Evolutionary conservation across 768 basidiomycete genomes (phyloP).

Genomic region (Pulveroboletus sp.): DNA sequence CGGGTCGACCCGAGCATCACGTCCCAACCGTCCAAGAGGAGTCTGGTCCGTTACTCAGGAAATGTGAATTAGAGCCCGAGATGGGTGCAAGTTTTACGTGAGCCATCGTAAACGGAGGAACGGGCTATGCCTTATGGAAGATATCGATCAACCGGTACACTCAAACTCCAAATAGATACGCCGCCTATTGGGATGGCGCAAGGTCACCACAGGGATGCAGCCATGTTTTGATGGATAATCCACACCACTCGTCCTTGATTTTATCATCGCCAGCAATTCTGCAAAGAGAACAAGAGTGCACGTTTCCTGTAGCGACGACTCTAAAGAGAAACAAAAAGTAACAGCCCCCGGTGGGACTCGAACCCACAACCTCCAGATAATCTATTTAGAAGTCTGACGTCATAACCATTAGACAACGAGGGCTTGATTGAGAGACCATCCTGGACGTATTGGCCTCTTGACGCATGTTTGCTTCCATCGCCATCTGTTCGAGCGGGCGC

Average conservation of each 20-base stretch:
- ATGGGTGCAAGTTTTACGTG: conserved; percentile 22
- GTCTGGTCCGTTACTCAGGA: neutral
- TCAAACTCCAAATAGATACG: conserved; percentile 1
- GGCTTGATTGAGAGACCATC: conserved; percentile 33
- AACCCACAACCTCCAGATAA: conserved; percentile 84
- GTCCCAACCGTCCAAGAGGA: neutral
- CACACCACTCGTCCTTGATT: too few relatives aligned
- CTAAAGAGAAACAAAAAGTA: conserved; percentile 14
- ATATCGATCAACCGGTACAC: conserved; percentile 2
- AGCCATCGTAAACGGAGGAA: conserved; percentile 1
- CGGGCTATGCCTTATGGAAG: conserved; percentile 5
- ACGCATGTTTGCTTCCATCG: too few relatives aligned
- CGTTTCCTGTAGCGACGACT: neutral
- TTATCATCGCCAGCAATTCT: too few relatives aligned
- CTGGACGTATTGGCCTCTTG: neutral
- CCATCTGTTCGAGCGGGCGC: too few relatives aligned
- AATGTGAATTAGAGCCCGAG: neutral
- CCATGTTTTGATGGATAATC: too few relatives aligned
- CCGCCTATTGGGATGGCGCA: conserved; percentile 2
- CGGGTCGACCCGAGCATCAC: neutral
- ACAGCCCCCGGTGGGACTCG: conserved; percentile 78
- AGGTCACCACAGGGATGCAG: neutral
- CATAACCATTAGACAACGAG: conserved; percentile 88
- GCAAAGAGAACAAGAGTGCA: neutral
- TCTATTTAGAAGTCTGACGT: conserved; percentile 87